A percentile compares a stretch with the other conserved stretches of the same genome.
These are phyloP conservation scores for Knufia fluminis DNA, from an alignment of 2,329 filamentous ascomycete species.

Conservation along the genomic window DNA sequence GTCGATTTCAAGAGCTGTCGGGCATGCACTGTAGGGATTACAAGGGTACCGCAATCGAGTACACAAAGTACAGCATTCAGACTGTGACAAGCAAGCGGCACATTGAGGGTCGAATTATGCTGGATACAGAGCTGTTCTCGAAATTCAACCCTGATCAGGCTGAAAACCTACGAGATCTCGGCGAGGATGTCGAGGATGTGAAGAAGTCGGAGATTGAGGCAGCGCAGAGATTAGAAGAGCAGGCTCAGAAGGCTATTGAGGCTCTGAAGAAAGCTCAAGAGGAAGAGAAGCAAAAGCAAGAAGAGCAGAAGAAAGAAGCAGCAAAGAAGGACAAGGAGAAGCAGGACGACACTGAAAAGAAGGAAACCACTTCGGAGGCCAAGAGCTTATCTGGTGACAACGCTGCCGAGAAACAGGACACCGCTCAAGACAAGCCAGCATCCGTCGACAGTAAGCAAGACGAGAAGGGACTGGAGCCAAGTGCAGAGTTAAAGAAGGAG, in stretches of 20 bases:
- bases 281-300: conserved; percentile 6
- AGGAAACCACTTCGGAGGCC: neutral
- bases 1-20: conserved; percentile 11
- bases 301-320: conserved; percentile 3
- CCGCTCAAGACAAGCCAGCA: too few relatives aligned
- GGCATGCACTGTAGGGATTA: conserved; percentile 14
- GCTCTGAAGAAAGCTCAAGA: conserved; percentile 6
- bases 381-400: neutral
- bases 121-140: conserved; percentile 7
- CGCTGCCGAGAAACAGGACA: neutral
- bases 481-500: neutral
- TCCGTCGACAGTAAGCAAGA: too few relatives aligned
- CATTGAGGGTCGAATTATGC: conserved; percentile 6
- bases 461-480: neutral
- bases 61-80: conserved; percentile 6
- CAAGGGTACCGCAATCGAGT: conserved; percentile 11
- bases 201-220: conserved; percentile 3
- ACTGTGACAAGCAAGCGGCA: conserved; percentile 6
- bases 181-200: conserved; percentile 6
- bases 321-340: neutral
- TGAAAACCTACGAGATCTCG: neutral
- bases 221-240: neutral
- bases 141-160: conserved; percentile 9
- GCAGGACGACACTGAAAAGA: neutral
- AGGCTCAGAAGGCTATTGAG: conserved; percentile 3